phyloP scores from a whole-genome alignment of 148 eudicot genomes.

The Fagopyrum tataricum region DNA sequence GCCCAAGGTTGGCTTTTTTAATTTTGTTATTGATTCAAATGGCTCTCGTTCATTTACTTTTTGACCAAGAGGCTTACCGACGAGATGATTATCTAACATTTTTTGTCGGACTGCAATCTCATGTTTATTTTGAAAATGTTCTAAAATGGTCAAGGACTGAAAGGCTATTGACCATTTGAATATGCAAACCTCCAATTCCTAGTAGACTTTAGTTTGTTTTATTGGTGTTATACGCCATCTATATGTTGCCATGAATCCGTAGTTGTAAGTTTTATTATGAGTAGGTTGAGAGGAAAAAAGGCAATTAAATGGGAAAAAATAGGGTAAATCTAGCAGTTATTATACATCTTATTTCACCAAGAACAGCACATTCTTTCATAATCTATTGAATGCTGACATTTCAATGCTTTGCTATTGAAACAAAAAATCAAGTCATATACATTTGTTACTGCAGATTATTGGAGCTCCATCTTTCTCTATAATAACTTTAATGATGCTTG shows the following conservation, averaged over 20 bases:
- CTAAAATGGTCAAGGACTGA: not conserved
- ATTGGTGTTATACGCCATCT: not conserved
- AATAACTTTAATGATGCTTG: not conserved
- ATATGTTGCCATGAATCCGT: no score
- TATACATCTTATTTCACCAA: no score
- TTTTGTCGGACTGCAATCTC: not conserved
- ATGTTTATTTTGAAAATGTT: not conserved
- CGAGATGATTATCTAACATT: not conserved
- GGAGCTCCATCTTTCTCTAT: not conserved
- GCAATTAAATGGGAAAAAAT: not conserved
- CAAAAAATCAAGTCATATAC: not conserved
- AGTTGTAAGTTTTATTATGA: no score
- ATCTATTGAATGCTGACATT: no score
- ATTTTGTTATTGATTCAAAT: not conserved
- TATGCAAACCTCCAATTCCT: not conserved
- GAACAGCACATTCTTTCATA: no score
- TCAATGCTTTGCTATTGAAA: not conserved
- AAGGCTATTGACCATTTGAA: not conserved
- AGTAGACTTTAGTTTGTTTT: not conserved
- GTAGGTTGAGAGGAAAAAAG: no score
- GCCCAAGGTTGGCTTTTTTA: constrained; percentile 62
- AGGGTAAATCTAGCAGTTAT: no score
- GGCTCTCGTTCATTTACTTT: not conserved
- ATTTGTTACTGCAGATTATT: not conserved
- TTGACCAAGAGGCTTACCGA: not conserved